Evolutionary conservation across 179 eudicot species (phyloP), one percentile per base, ranked within the genome.

Genomic region (Pouteria campechiana): DNA sequence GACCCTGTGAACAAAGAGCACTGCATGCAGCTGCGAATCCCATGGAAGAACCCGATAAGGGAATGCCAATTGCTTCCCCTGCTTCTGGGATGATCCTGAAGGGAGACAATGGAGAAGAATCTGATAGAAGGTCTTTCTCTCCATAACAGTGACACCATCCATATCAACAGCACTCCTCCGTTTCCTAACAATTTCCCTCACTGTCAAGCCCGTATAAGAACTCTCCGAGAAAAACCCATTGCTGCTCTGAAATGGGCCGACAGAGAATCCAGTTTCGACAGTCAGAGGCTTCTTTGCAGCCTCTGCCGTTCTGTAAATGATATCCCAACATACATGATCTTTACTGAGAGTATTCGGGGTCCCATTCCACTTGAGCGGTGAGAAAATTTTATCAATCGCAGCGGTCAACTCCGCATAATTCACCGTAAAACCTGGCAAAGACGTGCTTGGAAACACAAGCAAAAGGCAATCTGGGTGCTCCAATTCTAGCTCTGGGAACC

Each of bases 131-230:
- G 93, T 75, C 37, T 67, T 70, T 44, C 61, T 84, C 12, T 27
- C 25, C 60, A 88, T 75, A 8, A 10, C 42, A 16, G 85, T 80
- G 35, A 35, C 52, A 37, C 85, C 95, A 61, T 88, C 93, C 97
- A 88, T 88, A 63, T 80, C 95, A 25, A 88, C 94, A 0, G 94
- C 97, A 67, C 97, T 88, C 59, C 97, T 73, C 32, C 97, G 70
- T 63, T 69, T 80, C 68, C 97, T 65, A 31, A 75, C 78, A 36
- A 88, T 63, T 44, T 88, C 93, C 44, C 78, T 63, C 37, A 78
- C 37, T n/a, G 83, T 71, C 16, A 75, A 46, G 16, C 60, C 75
- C 58, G 64, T 69, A 36, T 84, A 88, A 9, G 69, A 71, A 44
- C 68, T 61, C 35, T 72, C 88, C 53, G 81, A 73, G 42, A 68